Evolutionary conservation across 495 filamentous ascomycete genomes (phyloP), one percentile per base, ranked within the genome.

Genomic region (Immersiella caudata): DNA sequence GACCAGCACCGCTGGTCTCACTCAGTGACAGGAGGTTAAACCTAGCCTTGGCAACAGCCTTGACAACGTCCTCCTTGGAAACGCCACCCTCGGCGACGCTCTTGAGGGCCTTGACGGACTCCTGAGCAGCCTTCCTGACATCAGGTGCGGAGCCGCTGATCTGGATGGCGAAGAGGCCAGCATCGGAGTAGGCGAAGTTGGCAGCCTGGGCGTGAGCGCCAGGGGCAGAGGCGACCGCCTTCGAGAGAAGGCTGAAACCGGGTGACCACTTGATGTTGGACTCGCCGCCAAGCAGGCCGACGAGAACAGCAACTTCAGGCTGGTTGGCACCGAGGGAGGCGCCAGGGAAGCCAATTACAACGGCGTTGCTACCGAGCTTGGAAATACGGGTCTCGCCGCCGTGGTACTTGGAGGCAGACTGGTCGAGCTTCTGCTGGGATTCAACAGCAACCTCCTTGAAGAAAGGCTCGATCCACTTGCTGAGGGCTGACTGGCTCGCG

Each of bases 191-290:
- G 64, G 91, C 86, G 68, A 83, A 79, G 83, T 96, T 92, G 70
- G 86, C 84, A 55, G 93, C 93, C 3, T 85, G 79, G 68, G 90
- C 87, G 64, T 79, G 81, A 63, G 89, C 88, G 71, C 90, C 87
- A 22, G 88, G 86, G 76, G 86, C 83, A 21, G 82, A 81, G 60
- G 89, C 81, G 63, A 88, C 84, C 51, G 89, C 91, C 82, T 96
- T 92, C 65, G 90, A 85, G 52, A 99, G 87, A 54, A 97, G 83
- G 14, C 91, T 94, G 83, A 96, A 97, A 63, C 95, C 96, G 63
- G 93, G 84, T 26, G 90, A 90, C 95, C 95, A 98, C 83, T 98
- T 98, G 84, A 97, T 94, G 78, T 81, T 88, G 67, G 93, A 89
- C 79, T 93, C 81, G 51, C 96, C 95, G 73, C 95, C 95, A 29